Evolutionary conservation across 2,329 filamentous ascomycete genomes (phyloP).

Genomic region (Colletotrichum sp.): DNA sequence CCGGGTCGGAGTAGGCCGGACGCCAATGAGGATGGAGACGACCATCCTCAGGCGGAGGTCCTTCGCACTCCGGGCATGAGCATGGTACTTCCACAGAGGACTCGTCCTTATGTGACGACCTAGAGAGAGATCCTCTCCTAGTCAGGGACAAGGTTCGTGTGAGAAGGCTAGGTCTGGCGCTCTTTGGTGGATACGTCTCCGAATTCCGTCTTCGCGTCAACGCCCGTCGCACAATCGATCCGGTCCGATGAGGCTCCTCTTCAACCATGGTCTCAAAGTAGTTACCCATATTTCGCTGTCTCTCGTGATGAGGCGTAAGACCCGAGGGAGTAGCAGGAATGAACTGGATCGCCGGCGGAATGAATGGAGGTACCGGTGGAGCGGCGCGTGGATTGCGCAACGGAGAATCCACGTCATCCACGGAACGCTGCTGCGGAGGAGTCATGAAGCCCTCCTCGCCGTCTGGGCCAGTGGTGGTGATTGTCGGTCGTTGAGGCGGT

Average conservation of each 20-base stretch:
- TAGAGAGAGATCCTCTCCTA: constrained; percentile 31
- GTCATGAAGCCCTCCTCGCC: constrained; percentile 53
- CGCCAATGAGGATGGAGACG: constrained; percentile 67
- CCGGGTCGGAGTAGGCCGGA: constrained; percentile 50
- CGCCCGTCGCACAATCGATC: constrained; percentile 59
- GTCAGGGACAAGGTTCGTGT: constrained; percentile 59
- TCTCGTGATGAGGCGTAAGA: constrained; percentile 59
- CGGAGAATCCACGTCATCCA: constrained; percentile 65
- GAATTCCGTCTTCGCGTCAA: constrained; percentile 54
- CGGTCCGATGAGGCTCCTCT: constrained; percentile 48
- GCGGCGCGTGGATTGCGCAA: constrained; percentile 62
- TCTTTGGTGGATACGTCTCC: constrained; percentile 43
- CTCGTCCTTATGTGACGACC: constrained; percentile 27
- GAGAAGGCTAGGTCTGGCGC: constrained; percentile 47
- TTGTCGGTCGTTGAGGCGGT: constrained; percentile 35
- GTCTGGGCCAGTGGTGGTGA: constrained; percentile 43
- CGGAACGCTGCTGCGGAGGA: constrained; percentile 51
- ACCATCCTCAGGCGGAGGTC: constrained; percentile 54
- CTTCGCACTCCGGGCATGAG: constrained; percentile 47
- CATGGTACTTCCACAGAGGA: constrained; percentile 36
- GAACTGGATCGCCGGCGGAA: constrained; percentile 60
- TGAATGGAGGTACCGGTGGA: constrained; percentile 54
- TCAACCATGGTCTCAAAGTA: constrained; percentile 51
- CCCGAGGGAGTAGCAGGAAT: constrained; percentile 69
- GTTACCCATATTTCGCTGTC: constrained; percentile 56